A percentile compares a stretch with the other conserved stretches of the same genome.
Conservation (phyloP, 2,329 filamentous ascomycete genomes). For the Alternaria atra region DNA sequence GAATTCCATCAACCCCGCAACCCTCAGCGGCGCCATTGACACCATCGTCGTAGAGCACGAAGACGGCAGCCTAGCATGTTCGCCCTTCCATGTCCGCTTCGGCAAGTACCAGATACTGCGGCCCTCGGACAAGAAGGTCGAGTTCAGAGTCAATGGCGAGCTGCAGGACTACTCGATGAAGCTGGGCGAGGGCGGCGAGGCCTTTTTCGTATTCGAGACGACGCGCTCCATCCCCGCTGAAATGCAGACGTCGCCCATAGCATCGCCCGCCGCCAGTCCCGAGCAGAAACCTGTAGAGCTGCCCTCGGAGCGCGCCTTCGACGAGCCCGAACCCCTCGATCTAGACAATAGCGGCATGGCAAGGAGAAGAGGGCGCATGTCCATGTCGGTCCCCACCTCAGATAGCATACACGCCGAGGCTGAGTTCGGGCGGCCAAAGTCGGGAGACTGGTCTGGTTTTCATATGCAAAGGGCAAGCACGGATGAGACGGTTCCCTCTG, state of each 20-base stretch:
- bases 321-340: conserved; percentile 75
- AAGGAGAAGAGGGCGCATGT: conserved; percentile 40
- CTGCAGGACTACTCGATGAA: conserved; percentile 99
- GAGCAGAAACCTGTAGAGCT: conserved; percentile 63
- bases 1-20: conserved; percentile 99
- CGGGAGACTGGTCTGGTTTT: conserved; percentile 49
- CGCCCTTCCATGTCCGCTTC: conserved; percentile 97
- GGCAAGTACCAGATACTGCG: conserved; percentile 97
- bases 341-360: conserved; percentile 60
- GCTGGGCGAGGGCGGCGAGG: conserved; percentile 94
- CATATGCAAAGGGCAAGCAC: conserved; percentile 58
- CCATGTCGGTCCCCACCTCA: conserved; percentile 38
- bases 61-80: conserved; percentile 87
- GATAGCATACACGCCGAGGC: conserved; percentile 30
- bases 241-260: conserved; percentile 91
- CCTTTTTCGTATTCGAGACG: conserved; percentile 98
- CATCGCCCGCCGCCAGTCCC: conserved; percentile 88
- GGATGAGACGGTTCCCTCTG: conserved; percentile 62
- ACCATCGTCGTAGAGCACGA: conserved; percentile 97
- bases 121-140: conserved; percentile 98
- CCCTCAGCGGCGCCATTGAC: conserved; percentile 96
- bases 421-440: conserved; percentile 37
- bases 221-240: conserved; percentile 89
- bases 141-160: conserved; percentile 91
- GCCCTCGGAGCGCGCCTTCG: conserved; percentile 59